Base-by-base conservation (phyloP, 2,329 filamentous ascomycete species). In the Laburnicola sp. region DNA sequence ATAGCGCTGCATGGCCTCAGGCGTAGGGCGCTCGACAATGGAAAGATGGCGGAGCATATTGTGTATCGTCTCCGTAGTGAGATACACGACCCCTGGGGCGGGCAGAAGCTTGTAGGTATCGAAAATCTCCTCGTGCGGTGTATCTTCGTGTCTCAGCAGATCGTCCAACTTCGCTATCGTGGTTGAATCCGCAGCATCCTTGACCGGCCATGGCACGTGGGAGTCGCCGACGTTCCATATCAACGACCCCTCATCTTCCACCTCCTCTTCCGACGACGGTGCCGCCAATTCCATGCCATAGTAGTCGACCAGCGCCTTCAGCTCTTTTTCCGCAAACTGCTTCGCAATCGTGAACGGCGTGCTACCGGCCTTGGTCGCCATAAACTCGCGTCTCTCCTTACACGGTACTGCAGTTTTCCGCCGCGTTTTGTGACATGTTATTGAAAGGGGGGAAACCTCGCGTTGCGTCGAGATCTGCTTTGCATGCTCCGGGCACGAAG, bases 1-100 rank as follows among this genome's bases (percentile, higher is more conserved):
- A 73, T 93, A 97, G 48, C 89, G 86, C 62, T 89, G 78, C 87
- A 91, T 95, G 40, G 84, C 80, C 6, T 52, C 23, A n/a, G 54
- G 59, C 6, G 63, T 57, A 3, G 83, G 81, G 34, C 80, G 78
- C 43, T 82, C 78, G 6, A 84, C 82, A 39, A 82, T 80, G 21
- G 87, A 86, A 56, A 96, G 82, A 36, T 85, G 82, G 48, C 82
- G 83, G 45, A 96, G 76, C 21, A 96, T 76, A 6, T 77, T 72
- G 46, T 85, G 84, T 16, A 91, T 82, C 41, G 84, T 74, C 3
- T 65, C 53, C 21, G 74, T 68, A 2, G 73, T 69, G 5, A 86
- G 71, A 51, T 80, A 79, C 7, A 77, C 69, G 0, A 84, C 75
- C 25, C 82, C 78, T 0, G 83, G 84, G 3, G 74, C 63, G 2